phyloP scores from a whole-genome alignment of 2,329 filamentous ascomycete genomes.

The Ascochyta koolunga region DNA sequence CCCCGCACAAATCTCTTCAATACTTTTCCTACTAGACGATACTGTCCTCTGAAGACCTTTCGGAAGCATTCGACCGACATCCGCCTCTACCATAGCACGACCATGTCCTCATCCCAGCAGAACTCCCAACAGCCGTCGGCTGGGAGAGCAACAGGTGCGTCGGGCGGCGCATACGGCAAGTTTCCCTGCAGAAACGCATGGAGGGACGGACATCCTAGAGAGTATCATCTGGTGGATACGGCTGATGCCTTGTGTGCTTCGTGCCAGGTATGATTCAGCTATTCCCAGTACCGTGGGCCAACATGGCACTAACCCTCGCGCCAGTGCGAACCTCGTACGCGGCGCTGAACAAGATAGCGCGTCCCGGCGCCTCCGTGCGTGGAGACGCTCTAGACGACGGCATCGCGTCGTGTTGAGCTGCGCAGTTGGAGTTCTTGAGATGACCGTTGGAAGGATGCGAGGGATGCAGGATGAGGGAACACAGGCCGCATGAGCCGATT shows the following conservation, averaged over 20 bases:
- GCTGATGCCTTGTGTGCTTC: slow-evolving; percentile 29
- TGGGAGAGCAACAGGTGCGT: slow-evolving; percentile 31
- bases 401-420: not conserved
- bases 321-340: slow-evolving; percentile 31
- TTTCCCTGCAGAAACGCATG: slow-evolving; percentile 29
- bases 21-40: slow-evolving; percentile 13
- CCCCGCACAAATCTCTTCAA: slow-evolving; percentile 12
- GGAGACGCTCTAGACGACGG: not conserved
- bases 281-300: slow-evolving; percentile 16
- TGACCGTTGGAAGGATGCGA: slow-evolving; percentile 10
- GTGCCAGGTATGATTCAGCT: slow-evolving; percentile 30
- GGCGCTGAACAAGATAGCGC: slow-evolving; percentile 13
- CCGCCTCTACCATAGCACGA: slow-evolving; percentile 4
- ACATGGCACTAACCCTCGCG: slow-evolving; percentile 22
- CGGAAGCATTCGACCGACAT: slow-evolving; percentile 1
- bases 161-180: slow-evolving; percentile 28
- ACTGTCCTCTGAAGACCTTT: slow-evolving; percentile 2
- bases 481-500: slow-evolving; percentile 1
- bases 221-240: slow-evolving; percentile 26
- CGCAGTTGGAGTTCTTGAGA: not conserved
- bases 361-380: slow-evolving; percentile 10
- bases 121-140: slow-evolving; percentile 24
- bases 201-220: slow-evolving; percentile 27
- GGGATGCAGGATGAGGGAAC: slow-evolving; percentile 5
- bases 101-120: slow-evolving; percentile 26